A percentile compares a stretch with the other conserved stretches of the same genome.
phyloP scores from a whole-genome alignment of 176 grass and related monocot genomes.

The Rhynchospora pubera region DNA sequence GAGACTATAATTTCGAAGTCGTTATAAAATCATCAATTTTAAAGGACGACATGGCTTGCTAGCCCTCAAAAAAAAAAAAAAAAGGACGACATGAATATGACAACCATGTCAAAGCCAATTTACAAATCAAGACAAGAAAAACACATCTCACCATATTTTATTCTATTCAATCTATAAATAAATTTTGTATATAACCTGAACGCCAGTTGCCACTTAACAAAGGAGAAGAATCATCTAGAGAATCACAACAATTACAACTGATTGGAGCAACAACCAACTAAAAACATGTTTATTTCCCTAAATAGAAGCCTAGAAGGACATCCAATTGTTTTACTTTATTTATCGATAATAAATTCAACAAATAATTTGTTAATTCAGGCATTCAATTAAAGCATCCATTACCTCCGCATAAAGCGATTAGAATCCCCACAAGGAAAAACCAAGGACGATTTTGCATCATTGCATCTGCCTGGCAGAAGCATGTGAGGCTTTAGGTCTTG shows the following conservation, averaged over 20 bases:
- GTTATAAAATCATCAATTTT: neutral
- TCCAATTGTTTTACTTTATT: neutral
- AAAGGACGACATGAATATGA: neutral
- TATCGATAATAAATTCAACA: neutral
- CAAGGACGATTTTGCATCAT: conserved; percentile 7
- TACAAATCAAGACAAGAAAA: neutral
- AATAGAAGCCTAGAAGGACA: neutral
- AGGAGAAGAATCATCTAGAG: neutral
- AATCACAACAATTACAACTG: neutral
- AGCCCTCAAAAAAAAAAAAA: too few relatives aligned
- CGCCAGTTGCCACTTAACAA: neutral
- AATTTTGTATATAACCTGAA: neutral
- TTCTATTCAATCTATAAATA: neutral
- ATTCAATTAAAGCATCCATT: neutral
- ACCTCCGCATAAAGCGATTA: conserved; percentile 3
- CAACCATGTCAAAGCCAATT: neutral
- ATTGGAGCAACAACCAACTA: conserved; percentile 3
- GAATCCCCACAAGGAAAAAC: neutral
- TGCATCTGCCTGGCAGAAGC: conserved; percentile 20
- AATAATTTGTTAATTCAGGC: neutral
- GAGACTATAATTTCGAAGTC: neutral
- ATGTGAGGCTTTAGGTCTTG: conserved; percentile 3
- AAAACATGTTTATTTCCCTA: neutral
- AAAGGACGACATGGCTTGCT: neutral
- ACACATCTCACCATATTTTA: neutral